phyloP scores from a whole-genome alignment of 495 filamentous ascomycete genomes.

The Trichoderma virens region DNA sequence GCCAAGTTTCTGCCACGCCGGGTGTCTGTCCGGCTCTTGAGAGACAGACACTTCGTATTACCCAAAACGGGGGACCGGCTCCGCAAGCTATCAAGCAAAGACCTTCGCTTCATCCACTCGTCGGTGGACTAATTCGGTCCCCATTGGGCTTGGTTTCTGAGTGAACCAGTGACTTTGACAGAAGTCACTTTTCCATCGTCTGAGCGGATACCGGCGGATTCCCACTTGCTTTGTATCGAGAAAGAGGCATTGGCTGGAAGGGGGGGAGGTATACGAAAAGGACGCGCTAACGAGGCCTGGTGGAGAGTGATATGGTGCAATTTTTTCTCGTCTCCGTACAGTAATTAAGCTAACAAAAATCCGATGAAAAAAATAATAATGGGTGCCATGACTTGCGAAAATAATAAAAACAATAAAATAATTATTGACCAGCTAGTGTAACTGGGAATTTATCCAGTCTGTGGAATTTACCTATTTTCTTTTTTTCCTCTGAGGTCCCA shows the following conservation, averaged over 20 bases:
- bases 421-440: background rate
- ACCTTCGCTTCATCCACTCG: background rate
- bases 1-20: background rate
- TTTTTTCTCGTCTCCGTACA: background rate
- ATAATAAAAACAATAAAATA: background rate
- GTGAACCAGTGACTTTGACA: background rate
- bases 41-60: background rate
- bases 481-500: background rate
- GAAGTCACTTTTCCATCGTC: background rate
- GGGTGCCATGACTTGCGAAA: background rate
- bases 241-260: background rate
- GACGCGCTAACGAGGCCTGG: no score
- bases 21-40: background rate
- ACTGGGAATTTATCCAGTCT: background rate
- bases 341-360: background rate
- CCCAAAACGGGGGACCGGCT: background rate
- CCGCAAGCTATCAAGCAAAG: background rate
- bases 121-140: background rate
- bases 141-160: background rate
- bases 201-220: background rate
- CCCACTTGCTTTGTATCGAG: conserved; percentile 2
- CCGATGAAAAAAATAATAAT: background rate
- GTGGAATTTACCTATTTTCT: background rate
- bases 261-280: background rate
- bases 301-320: background rate